Evolutionary conservation across 805 yeast species (phyloP), one percentile per base, ranked within the genome.

Genomic region (Starmera caribaea): DNA sequence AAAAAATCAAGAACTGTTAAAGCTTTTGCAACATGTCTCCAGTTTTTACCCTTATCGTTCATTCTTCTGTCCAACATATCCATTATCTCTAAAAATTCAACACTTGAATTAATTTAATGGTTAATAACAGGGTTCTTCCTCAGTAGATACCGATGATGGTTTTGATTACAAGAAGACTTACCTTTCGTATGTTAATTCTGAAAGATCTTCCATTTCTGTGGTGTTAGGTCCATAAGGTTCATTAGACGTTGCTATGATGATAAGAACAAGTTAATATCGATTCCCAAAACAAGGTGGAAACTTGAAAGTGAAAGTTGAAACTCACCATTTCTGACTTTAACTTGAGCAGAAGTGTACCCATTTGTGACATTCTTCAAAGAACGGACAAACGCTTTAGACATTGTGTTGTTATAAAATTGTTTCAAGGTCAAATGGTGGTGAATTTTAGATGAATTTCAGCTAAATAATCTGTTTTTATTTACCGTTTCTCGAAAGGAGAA

Each of bases 11-110:
- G 69, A n/a, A 90, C 79, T 2, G 95, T 82, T 45, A 90, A 69
- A 1, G 95, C 80, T 61, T 90, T 92, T 46, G 94, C 89, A 37
- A 90, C 89, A 58, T 90, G 98, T 48, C 96, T 74, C 97, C 97
- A 90, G 63, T 90, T 84, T 59, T 88, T 89, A 45, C 97, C 97
- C 66, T 89, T 89, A 57, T 90, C 97, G 55, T 90, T 90, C 47
- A 90, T 66, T 46, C 98, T 74, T 48, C 87, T 76, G 63, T 90
- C 97, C 35, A 90, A 63, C 81, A 90, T 87, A 55, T 90, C 97
- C 94, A 90, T 84, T 36, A 88, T 77, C 55, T 88, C 95, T 53
- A 87, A 70, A 51, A 88, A 78, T 51, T 86, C 94, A 7, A 81
- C 76, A 45, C 65, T 64, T 43, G 4, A 21, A n/a, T n/a, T 21